These are phyloP conservation scores for Colletotrichum magnum DNA, from an alignment of 2,329 filamentous ascomycete genomes.

Conservation along the genomic window DNA sequence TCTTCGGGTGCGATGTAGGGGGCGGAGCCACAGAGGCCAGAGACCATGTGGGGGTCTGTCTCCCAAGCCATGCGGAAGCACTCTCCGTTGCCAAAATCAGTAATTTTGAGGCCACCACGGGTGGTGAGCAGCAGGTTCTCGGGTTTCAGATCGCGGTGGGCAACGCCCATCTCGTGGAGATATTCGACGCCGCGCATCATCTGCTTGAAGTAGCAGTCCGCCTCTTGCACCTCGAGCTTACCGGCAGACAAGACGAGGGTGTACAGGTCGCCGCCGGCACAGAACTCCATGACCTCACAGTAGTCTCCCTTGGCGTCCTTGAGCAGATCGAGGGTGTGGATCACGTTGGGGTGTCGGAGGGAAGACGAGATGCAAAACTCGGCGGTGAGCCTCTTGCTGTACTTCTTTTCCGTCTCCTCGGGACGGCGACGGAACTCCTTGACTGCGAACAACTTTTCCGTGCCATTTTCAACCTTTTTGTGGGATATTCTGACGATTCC, in stretches of 20 bases:
- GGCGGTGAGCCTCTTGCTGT: slow-evolving; percentile 95
- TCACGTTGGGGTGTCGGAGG: slow-evolving; percentile 96
- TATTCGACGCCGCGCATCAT: slow-evolving; percentile 99
- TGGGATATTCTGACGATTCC: slow-evolving; percentile 98
- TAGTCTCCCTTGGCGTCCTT: slow-evolving; percentile 98
- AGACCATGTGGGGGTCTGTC: slow-evolving; percentile 97
- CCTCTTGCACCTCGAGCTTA: slow-evolving; percentile 92
- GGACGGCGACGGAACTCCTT: slow-evolving; percentile 97
- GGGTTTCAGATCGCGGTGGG: slow-evolving; percentile 95
- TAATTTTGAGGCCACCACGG: slow-evolving; percentile 94
- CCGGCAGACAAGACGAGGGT: slow-evolving; percentile 91
- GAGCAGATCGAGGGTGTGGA: slow-evolving; percentile 94
- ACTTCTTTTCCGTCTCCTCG: slow-evolving; percentile 96
- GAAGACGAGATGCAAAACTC: slow-evolving; percentile 99
- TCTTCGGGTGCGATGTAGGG: slow-evolving; percentile 98
- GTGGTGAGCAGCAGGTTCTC: slow-evolving; percentile 96
- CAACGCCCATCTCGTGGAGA: slow-evolving; percentile 99
- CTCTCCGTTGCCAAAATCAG: slow-evolving; percentile 98
- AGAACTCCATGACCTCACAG: slow-evolving; percentile 99
- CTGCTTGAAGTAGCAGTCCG: slow-evolving; percentile 99
- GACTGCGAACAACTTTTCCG: slow-evolving; percentile 94
- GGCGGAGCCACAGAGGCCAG: slow-evolving; percentile 94
- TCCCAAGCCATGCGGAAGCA: slow-evolving; percentile 99
- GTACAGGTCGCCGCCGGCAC: slow-evolving; percentile 95
- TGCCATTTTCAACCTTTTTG: slow-evolving; percentile 88